Percentiles rank a stretch among this genome's conserved stretches.
phyloP scores from a whole-genome alignment of 2,329 filamentous ascomycete species.

The Fusarium graminum region DNA sequence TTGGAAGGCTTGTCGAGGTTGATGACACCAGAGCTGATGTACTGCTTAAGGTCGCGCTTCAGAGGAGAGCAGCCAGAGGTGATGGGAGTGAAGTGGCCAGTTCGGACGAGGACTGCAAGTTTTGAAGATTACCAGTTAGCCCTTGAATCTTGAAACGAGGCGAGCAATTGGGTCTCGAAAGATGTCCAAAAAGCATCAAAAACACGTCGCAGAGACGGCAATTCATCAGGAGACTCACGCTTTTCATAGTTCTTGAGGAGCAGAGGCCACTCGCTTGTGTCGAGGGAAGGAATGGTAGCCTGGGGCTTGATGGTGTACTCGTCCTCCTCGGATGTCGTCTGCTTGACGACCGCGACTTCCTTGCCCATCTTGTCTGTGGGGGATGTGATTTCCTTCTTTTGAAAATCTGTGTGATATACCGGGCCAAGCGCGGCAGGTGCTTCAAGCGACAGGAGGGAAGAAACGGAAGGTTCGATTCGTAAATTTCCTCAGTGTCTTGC shows the following conservation, averaged over 20 bases:
- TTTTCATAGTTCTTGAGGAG: constrained; percentile 97
- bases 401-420: constrained; percentile 46
- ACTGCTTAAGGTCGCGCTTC: constrained; percentile 95
- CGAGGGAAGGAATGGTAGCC: constrained; percentile 79
- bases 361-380: constrained; percentile 57
- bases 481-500: constrained; percentile 51
- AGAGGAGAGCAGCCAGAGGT: constrained; percentile 91
- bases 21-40: constrained; percentile 97
- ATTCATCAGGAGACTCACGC: constrained; percentile 66
- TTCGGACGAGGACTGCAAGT: constrained; percentile 83
- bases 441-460: constrained; percentile 46
- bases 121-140: constrained; percentile 41
- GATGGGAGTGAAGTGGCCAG: constrained; percentile 96
- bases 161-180: constrained; percentile 17
- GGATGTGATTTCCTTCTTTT: constrained; percentile 31
- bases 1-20: constrained; percentile 91
- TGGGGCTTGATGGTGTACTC: constrained; percentile 95
- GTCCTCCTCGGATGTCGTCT: constrained; percentile 65
- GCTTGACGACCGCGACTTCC: constrained; percentile 57
- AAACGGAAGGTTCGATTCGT: constrained; percentile 47
- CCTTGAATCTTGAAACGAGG: constrained; percentile 6
- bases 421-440: constrained; percentile 48
- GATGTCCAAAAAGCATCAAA: constrained; percentile 6
- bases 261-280: constrained; percentile 92
- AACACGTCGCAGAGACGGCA: not conserved